Base-by-base conservation (phyloP, 2,329 filamentous ascomycete genomes). In the Blastomyces percursus region DNA sequence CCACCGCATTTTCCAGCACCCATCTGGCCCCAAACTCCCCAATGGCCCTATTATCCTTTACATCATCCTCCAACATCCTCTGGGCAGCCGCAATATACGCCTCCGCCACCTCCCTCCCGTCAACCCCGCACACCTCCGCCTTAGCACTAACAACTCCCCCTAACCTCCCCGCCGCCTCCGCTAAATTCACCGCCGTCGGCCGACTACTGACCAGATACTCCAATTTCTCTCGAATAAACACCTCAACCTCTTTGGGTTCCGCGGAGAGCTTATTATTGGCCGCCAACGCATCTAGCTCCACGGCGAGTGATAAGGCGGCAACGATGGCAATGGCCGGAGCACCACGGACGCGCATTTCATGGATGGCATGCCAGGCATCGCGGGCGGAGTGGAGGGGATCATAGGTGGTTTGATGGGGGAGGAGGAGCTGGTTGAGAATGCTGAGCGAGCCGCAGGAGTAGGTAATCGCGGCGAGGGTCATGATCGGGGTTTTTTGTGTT, bases 291-390 rank as follows among this genome's bases (percentile, higher is more conserved):
- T 85, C 79, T 9, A 97, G 77, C 74, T 97, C 93, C 9, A 96
- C 90, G 1, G 91, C 92, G 44, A 96, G 83, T 1, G 90, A 87
- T 42, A 99, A 83, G 24, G 89, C 90, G 27, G 94, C 94, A n/a
- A 99, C 94, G 67, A 99, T 97, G 54, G 94, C 94, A 74, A 99
- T 99, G 55, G 94, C 94, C 0, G 94, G 94, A 5, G 94, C 94
- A 50, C 90, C 88, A 60, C 85, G 80, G 19, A 81, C 79, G 67
- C 83, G 82, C 85, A 87, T 87, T 59, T 84, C 80, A 69, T 83
- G 85, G 71, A 87, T 87, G 5, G 84, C 84, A 71, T 84, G 80
- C 84, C 84, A 86, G 63, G 81, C 85, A 75, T 86, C 84, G 69
- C 83, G 78, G 59, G 79, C 78, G 44, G 78, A 79, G 62, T 73